phyloP scores from a whole-genome alignment of 129 eudicot species.

The Deinandra increscens region DNA sequence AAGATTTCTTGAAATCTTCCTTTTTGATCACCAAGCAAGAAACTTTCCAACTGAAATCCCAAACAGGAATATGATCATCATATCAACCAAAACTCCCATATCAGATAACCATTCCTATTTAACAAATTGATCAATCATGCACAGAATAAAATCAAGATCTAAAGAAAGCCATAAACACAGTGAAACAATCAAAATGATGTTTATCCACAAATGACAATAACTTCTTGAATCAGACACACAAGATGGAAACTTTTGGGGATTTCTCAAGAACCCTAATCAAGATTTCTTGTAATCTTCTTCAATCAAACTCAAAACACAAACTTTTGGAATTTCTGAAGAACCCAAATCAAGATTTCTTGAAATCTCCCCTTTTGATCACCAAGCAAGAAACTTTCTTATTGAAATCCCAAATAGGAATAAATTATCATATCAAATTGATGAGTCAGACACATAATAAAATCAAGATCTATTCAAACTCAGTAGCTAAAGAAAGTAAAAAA shows the following conservation, averaged over 20 bases:
- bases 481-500: conserved; percentile 9
- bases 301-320: neutral
- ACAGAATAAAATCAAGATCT: conserved; percentile 23
- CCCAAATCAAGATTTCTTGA: conserved; percentile 3
- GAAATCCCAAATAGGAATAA: conserved; percentile 26
- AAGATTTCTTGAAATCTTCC: conserved; percentile 23
- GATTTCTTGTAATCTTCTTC: conserved; percentile 21
- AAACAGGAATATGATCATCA: conserved; percentile 11
- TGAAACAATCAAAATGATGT: conserved; percentile 6
- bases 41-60: conserved; percentile 40
- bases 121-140: conserved; percentile 4
- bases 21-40: conserved; percentile 29
- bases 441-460: conserved; percentile 2
- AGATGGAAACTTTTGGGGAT: conserved; percentile 26
- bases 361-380: conserved; percentile 14
- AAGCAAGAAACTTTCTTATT: conserved; percentile 36
- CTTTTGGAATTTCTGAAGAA: neutral
- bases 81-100: conserved; percentile 17
- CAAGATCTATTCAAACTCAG: conserved; percentile 28
- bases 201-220: conserved; percentile 15
- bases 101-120: conserved; percentile 12
- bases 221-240: conserved; percentile 42
- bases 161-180: conserved; percentile 17
- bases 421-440: conserved; percentile 13
- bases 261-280: conserved; percentile 25